A percentile compares a stretch with the other conserved stretches of the same genome.
These are phyloP conservation scores for Claviceps africana DNA, from an alignment of 2,329 filamentous ascomycete genomes.

Conservation along the genomic window DNA sequence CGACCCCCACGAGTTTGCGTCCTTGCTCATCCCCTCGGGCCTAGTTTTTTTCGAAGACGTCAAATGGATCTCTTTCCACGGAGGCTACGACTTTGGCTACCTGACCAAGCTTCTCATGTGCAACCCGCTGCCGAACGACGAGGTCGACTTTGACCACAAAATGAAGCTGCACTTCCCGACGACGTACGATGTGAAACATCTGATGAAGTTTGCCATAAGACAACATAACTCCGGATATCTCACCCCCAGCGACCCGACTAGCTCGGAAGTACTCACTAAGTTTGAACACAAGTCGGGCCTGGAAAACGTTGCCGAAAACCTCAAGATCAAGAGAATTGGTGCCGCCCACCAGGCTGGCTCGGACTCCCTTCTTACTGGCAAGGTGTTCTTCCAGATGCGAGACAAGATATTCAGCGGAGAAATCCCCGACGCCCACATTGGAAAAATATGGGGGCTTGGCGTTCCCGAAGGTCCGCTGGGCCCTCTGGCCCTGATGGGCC, in stretches of 20 bases:
- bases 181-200: slow-evolving; percentile 90
- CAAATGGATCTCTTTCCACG: slow-evolving; percentile 95
- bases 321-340: slow-evolving; percentile 80
- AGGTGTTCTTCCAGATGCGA: slow-evolving; percentile 87
- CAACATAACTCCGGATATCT: slow-evolving; percentile 50
- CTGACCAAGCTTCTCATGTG: slow-evolving; percentile 86
- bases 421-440: slow-evolving; percentile 68
- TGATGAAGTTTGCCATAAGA: slow-evolving; percentile 78
- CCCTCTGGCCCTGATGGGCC: slow-evolving; percentile 19
- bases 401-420: slow-evolving; percentile 75
- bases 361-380: slow-evolving; percentile 83
- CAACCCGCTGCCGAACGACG: slow-evolving; percentile 71
- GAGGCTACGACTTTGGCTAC: slow-evolving; percentile 96
- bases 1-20: slow-evolving; percentile 76
- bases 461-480: slow-evolving; percentile 42
- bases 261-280: slow-evolving; percentile 63
- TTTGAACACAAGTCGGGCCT: slow-evolving; percentile 84
- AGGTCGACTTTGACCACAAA: slow-evolving; percentile 74
- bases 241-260: slow-evolving; percentile 48
- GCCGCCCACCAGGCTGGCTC: slow-evolving; percentile 85
- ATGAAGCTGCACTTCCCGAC: slow-evolving; percentile 89
- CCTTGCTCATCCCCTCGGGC: slow-evolving; percentile 80
- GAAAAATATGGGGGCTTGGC: slow-evolving; percentile 87
- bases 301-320: slow-evolving; percentile 83
- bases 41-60: slow-evolving; percentile 78